Evolutionary conservation across 2,329 filamentous ascomycete genomes (phyloP).

Genomic region (Aureobasidium sp.): DNA sequence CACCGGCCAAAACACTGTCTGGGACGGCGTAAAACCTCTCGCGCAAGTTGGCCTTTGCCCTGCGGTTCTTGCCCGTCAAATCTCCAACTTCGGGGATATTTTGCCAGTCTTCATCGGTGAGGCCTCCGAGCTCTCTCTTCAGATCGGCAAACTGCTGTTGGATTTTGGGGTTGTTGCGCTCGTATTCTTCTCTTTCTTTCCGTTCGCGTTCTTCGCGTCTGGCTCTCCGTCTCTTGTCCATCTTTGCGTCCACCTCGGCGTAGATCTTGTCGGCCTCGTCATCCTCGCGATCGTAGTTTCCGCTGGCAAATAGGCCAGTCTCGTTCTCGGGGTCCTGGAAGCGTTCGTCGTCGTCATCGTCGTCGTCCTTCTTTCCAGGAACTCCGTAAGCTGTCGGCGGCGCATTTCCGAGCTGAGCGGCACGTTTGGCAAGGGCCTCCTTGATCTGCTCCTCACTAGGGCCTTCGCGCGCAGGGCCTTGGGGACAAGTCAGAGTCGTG

Average conservation of each 20-base stretch:
- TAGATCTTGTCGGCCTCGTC: conserved; percentile 97
- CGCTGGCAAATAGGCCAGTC: conserved; percentile 87
- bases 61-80: conserved; percentile 86
- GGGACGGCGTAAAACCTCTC: conserved; percentile 88
- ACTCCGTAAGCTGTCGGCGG: conserved; percentile 68
- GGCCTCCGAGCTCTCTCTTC: conserved; percentile 79
- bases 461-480: conserved; percentile 83
- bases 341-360: conserved; percentile 68
- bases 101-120: conserved; percentile 95
- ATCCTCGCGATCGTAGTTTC: conserved; percentile 94
- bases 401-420: conserved; percentile 69
- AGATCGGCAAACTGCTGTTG: conserved; percentile 95
- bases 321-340: conserved; percentile 98
- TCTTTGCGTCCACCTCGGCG: conserved; percentile 91
- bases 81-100: conserved; percentile 93
- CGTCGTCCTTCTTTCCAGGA: conserved; percentile 61
- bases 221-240: conserved; percentile 76
- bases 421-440: conserved; percentile 89
- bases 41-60: conserved; percentile 73
- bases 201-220: conserved; percentile 88
- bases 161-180: conserved; percentile 96
- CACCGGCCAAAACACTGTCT: conserved; percentile 87
- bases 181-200: conserved; percentile 88
- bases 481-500: background rate
- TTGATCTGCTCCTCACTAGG: conserved; percentile 98